phyloP scores from a whole-genome alignment of 139 green algal species.

The Trebouxia sp. region DNA sequence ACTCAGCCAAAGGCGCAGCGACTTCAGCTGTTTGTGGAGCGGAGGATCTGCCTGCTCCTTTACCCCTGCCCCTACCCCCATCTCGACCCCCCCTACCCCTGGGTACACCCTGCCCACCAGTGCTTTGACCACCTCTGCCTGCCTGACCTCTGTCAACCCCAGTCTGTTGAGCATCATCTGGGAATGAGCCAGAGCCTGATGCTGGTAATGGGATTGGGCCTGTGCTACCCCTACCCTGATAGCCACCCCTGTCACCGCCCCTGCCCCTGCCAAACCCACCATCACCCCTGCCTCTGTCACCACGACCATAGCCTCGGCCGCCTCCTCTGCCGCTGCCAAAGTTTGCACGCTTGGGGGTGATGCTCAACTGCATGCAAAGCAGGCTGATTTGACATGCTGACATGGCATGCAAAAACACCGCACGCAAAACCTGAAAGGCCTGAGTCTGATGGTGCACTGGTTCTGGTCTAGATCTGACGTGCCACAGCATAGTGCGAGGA shows the following conservation, averaged over 20 bases:
- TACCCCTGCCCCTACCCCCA: neutral
- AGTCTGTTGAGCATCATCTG: neutral
- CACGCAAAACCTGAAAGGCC: too few relatives aligned
- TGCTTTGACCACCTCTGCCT: neutral
- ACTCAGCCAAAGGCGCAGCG: neutral
- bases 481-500: too few relatives aligned
- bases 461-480: too few relatives aligned
- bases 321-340: neutral
- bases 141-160: neutral
- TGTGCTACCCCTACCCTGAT: neutral
- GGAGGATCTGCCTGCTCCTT: neutral
- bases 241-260: neutral
- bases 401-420: neutral
- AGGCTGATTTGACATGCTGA: neutral
- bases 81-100: neutral
- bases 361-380: neutral
- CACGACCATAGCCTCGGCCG: neutral
- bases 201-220: neutral
- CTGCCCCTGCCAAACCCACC: neutral
- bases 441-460: too few relatives aligned
- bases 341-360: constrained; percentile 15
- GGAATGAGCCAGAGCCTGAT: neutral
- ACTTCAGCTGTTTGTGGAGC: neutral
- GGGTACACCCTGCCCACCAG: neutral
- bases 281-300: neutral